phyloP scores from a whole-genome alignment of 371 early-diverging fungal genomes.

The Basidiobolus meristosporus region DNA sequence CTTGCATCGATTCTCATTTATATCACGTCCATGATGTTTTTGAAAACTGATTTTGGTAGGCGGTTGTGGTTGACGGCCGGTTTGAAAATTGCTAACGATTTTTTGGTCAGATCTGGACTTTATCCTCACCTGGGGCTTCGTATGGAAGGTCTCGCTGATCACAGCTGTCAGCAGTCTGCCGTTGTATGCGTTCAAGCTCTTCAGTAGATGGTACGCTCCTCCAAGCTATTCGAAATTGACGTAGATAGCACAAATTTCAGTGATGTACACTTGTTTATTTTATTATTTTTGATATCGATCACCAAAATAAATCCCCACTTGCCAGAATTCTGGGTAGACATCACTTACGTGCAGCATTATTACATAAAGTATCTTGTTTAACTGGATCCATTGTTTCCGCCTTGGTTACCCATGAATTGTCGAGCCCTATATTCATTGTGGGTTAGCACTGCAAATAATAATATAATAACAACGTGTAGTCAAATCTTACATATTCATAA shows the following conservation, averaged over 20 bases:
- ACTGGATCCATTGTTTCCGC: background rate
- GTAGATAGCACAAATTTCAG: constrained; percentile 1
- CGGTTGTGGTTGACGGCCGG: background rate
- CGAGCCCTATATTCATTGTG: background rate
- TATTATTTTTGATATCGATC: no score
- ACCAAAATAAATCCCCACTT: no score
- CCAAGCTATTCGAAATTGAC: constrained; percentile 53
- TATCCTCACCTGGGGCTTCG: constrained; percentile 62
- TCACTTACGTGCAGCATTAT: no score
- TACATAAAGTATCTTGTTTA: no score
- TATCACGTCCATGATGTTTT: constrained; percentile 66
- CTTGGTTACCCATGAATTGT: constrained; percentile 1
- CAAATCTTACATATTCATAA: constrained; percentile 5
- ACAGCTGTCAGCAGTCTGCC: constrained; percentile 77
- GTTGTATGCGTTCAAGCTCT: constrained; percentile 48
- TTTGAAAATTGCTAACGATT: background rate
- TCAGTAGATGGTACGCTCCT: constrained; percentile 50
- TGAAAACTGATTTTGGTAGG: constrained; percentile 81
- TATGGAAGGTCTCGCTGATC: constrained; percentile 81
- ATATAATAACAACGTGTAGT: no score
- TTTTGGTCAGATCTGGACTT: constrained; percentile 47
- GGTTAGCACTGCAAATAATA: no score
- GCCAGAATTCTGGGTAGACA: no score
- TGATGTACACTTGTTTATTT: background rate
- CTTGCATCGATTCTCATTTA: constrained; percentile 66